Conservation (phyloP, 2,329 filamentous ascomycete species). For the Aphanocladium album region DNA sequence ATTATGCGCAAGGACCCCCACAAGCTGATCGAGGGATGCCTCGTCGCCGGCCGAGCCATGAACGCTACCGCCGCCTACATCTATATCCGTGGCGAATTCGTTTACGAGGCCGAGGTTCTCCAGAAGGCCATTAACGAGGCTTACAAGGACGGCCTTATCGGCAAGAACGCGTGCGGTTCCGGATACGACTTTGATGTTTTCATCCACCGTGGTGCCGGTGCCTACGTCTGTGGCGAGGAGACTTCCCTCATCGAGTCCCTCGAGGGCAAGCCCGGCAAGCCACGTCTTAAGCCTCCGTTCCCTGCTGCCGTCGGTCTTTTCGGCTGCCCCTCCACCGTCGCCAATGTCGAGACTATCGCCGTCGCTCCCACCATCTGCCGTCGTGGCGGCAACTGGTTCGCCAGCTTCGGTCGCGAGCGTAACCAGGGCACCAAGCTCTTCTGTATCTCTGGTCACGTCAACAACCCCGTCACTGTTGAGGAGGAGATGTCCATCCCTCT, state of each 20-base stretch:
- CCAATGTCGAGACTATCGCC: constrained; percentile 95
- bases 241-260: constrained; percentile 97
- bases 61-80: constrained; percentile 98
- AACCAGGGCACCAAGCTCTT: constrained; percentile 97
- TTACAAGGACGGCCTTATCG: constrained; percentile 88
- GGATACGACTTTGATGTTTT: constrained; percentile 98
- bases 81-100: constrained; percentile 98
- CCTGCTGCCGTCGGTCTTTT: constrained; percentile 96
- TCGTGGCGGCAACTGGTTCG: constrained; percentile 89
- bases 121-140: constrained; percentile 97
- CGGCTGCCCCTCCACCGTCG: constrained; percentile 94
- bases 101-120: constrained; percentile 88
- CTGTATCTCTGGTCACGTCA: constrained; percentile 97
- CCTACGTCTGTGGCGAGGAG: constrained; percentile 97
- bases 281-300: constrained; percentile 96
- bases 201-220: constrained; percentile 92
- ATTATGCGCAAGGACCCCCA: constrained; percentile 99
- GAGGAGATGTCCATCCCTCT: constrained; percentile 99
- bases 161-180: constrained; percentile 95
- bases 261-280: constrained; percentile 98
- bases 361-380: constrained; percentile 95
- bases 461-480: constrained; percentile 96
- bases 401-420: constrained; percentile 86
- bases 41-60: constrained; percentile 95
- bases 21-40: constrained; percentile 96